phyloP scores from a whole-genome alignment of 2,329 filamentous ascomycete species.

The Aspergillus proliferans region DNA sequence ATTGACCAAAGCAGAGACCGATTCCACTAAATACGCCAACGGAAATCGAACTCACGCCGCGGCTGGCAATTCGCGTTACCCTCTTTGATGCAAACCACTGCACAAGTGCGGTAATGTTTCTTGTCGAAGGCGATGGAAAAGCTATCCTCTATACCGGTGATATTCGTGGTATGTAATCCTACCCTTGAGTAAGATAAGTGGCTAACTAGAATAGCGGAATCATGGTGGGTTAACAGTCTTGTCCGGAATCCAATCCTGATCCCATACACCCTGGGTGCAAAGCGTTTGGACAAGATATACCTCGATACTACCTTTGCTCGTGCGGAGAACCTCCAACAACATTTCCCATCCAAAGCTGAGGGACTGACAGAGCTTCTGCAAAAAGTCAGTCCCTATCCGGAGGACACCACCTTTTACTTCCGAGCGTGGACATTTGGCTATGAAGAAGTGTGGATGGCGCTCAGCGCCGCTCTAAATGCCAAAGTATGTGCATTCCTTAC shows the following conservation, averaged over 20 bases:
- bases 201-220: slow-evolving; percentile 50
- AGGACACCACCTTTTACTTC: slow-evolving; percentile 73
- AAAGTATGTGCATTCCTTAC: slow-evolving; percentile 39
- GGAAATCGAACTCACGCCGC: slow-evolving; percentile 64
- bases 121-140: slow-evolving; percentile 68
- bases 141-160: slow-evolving; percentile 86
- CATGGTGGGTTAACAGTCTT: slow-evolving; percentile 75
- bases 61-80: slow-evolving; percentile 67
- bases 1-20: slow-evolving; percentile 51
- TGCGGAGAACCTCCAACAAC: slow-evolving; percentile 42
- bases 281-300: slow-evolving; percentile 72
- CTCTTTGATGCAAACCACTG: slow-evolving; percentile 91
- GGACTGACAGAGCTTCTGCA: slow-evolving; percentile 67
- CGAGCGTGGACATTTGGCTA: slow-evolving; percentile 90
- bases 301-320: slow-evolving; percentile 76
- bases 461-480: slow-evolving; percentile 64
- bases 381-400: slow-evolving; percentile 62
- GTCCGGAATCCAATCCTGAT: slow-evolving; percentile 65
- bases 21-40: slow-evolving; percentile 78
- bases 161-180: slow-evolving; percentile 51
- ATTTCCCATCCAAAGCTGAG: slow-evolving; percentile 62
- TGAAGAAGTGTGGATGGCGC: slow-evolving; percentile 82
- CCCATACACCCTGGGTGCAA: slow-evolving; percentile 63
- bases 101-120: slow-evolving; percentile 82
- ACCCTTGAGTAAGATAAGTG: not conserved